A percentile compares a stretch with the other conserved stretches of the same genome.
Evolutionary conservation across 306 rosid species (phyloP).

Genomic region (Pyrus bretschneideri): DNA sequence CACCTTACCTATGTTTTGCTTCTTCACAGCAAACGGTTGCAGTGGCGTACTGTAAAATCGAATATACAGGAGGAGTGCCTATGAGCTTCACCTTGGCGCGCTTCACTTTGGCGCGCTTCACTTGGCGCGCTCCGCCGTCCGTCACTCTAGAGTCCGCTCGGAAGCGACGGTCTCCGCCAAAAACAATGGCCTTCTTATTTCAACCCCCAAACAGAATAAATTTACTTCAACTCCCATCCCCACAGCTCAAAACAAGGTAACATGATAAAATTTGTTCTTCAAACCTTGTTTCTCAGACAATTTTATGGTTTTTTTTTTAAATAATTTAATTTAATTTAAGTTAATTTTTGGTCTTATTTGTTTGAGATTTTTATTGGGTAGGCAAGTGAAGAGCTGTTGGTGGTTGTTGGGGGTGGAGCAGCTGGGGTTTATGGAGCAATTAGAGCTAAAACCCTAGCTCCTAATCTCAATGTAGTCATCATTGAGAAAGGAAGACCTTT

Average conservation of each 20-base stretch:
- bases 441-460: conserved; percentile 78
- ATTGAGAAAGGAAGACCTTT: conserved; percentile 77
- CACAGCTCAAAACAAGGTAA: conserved; percentile 37
- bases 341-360: background rate
- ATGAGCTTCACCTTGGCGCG: conserved; percentile 34
- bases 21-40: background rate
- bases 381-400: conserved; percentile 58
- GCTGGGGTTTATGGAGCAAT: conserved; percentile 93
- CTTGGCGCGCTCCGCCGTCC: conserved; percentile 21
- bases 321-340: background rate
- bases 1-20: background rate
- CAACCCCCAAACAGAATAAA: conserved; percentile 7
- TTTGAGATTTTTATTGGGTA: conserved; percentile 10
- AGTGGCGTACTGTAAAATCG: background rate
- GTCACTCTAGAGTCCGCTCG: conserved; percentile 19
- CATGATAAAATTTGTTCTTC: background rate
- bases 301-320: background rate
- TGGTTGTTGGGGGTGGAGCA: conserved; percentile 91
- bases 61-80: background rate
- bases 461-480: conserved; percentile 56
- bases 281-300: background rate
- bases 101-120: conserved; percentile 29
- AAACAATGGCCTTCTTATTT: conserved; percentile 7
- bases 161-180: background rate
- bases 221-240: conserved; percentile 23